Conservation (phyloP, 164 flowering plant species). For the Vitis amurensis region DNA sequence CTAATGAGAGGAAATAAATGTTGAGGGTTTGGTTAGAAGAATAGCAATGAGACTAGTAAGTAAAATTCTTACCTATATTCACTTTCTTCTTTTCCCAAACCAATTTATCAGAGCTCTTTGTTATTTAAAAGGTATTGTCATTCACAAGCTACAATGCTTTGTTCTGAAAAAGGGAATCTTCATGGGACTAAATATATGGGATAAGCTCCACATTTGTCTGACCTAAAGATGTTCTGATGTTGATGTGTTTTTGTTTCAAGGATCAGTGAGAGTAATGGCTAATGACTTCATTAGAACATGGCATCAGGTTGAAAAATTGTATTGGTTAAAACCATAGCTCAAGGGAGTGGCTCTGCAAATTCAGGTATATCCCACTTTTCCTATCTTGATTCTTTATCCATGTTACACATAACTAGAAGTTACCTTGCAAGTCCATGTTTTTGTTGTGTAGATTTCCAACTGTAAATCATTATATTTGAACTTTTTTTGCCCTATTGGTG, state of each 20-base stretch:
- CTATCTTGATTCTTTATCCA: background rate
- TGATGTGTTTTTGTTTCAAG: constrained; percentile 6
- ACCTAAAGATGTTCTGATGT: background rate
- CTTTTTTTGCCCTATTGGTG: background rate
- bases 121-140: too few species aligned
- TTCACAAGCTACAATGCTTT: too few species aligned
- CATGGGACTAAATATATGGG: too few species aligned
- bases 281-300: constrained; percentile 17
- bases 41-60: too few species aligned
- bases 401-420: background rate
- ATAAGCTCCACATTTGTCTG: background rate
- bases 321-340: constrained; percentile 20
- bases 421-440: background rate
- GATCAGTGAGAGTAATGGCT: constrained; percentile 19
- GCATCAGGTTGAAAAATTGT: constrained; percentile 13
- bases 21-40: too few species aligned
- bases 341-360: constrained; percentile 17
- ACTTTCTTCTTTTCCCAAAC: too few species aligned
- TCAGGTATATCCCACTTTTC: constrained; percentile 5
- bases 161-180: too few species aligned
- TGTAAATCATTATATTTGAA: background rate
- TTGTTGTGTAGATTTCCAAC: too few species aligned
- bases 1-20: too few species aligned
- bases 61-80: too few species aligned
- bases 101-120: too few species aligned